Evolutionary conservation across 257 asterid species (phyloP), one percentile per base, ranked within the genome.

Genomic region (Verbascum thapsus): DNA sequence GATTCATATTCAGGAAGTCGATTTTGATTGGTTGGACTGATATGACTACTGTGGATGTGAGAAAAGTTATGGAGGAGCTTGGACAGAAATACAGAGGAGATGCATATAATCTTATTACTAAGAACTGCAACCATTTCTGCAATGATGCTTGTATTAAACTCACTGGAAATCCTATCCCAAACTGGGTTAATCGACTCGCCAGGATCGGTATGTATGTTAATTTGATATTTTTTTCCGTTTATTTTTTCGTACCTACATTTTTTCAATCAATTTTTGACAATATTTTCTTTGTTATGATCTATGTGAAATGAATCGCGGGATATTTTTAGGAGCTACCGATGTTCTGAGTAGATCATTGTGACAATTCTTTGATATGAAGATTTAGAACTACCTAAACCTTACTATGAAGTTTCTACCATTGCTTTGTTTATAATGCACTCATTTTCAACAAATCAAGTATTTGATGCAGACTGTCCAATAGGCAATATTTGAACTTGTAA

Each of bases 71-170:
- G 94, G 86, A 82, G 18, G 64, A 76, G 30, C 83, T 84, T 3
- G 70, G 82, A 0, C 70, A 55, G 3, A 75, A 77, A 35, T 87
- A 82, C 69, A 69, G 53, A 42, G 95, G 95, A 45, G 53, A 77
- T 60, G 71, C 83, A 0, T 87, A 87, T 59, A 78, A 84, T 56
- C 80, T 87, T 53, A 78, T 87, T 61, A 58, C 79, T 55, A 84
- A 74, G 61, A 87, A 87, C 12, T 84, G 95, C 83, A 87, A 87
- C 68, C 94, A 84, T 72, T 87, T 87, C 51, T 87, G 94, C 76
- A 76, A 76, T 38, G 90, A 87, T 44, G 82, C 80, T 1, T 76
- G 80, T 61, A 10, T 80, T 47, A 64, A 49, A 4, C 86, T 87
- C 67, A 78, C 90, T 2, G 75, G 76, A 0, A 78, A 71, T 44